Percentiles rank a stretch among this genome's conserved stretches.
phyloP scores from a whole-genome alignment of 768 basidiomycete genomes.

The Russula sp. region DNA sequence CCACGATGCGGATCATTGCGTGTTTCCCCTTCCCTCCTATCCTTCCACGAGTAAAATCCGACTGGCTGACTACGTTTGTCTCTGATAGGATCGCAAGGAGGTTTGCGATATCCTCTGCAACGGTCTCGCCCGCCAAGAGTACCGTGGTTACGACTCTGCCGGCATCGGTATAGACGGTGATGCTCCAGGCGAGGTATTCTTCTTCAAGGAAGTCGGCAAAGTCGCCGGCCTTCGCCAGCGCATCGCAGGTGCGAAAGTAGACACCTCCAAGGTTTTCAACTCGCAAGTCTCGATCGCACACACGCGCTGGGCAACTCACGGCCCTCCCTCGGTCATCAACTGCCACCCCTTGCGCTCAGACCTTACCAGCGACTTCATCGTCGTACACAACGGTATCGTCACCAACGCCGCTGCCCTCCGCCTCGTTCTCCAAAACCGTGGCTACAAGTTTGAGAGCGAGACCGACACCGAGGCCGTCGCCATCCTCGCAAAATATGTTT shows the following conservation, averaged over 20 bases:
- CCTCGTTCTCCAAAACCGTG: constrained; percentile 90
- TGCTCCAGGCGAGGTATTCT: constrained; percentile 62
- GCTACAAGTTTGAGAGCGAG: constrained; percentile 89
- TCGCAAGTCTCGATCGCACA: constrained; percentile 96
- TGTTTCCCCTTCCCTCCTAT: no score
- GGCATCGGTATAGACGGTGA: constrained; percentile 90
- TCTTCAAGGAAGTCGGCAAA: constrained; percentile 98
- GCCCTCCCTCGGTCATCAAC: constrained; percentile 77
- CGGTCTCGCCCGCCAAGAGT: constrained; percentile 92
- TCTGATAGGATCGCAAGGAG: constrained; percentile 36
- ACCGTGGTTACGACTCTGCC: constrained; percentile 97
- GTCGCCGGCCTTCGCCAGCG: constrained; percentile 88
- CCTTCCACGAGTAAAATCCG: background rate
- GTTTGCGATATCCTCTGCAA: constrained; percentile 85
- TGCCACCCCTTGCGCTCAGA: constrained; percentile 95
- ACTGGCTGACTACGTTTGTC: background rate
- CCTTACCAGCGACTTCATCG: constrained; percentile 69
- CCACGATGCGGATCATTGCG: background rate
- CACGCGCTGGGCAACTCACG: constrained; percentile 99
- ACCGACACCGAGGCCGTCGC: constrained; percentile 98
- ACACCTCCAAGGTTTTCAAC: constrained; percentile 69
- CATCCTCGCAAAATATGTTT: constrained; percentile 93
- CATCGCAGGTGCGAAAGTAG: constrained; percentile 62
- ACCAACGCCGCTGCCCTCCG: constrained; percentile 88
- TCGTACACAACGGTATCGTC: constrained; percentile 99